Evolutionary conservation across 768 basidiomycete genomes (phyloP).

Genomic region (Amanita polypyramis): DNA sequence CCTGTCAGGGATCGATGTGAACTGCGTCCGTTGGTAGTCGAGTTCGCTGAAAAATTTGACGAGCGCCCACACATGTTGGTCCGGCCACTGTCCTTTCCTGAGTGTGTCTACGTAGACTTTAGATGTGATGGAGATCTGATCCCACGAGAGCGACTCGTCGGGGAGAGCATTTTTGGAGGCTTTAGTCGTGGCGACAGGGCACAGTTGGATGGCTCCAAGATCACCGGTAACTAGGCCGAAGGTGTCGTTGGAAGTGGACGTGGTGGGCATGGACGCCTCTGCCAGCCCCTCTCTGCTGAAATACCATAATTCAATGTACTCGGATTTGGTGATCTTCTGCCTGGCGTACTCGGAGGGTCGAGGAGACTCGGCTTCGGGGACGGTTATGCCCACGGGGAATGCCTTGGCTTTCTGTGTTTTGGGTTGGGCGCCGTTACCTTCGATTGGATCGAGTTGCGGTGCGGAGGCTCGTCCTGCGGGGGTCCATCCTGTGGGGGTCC

Average conservation of each 20-base stretch:
- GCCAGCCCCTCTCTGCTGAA: slow-evolving; percentile 3
- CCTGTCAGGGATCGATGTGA: neutral
- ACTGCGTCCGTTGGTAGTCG: neutral
- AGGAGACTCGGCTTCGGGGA: slow-evolving; percentile 1
- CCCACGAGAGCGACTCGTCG: neutral
- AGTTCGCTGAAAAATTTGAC: slow-evolving; percentile 1
- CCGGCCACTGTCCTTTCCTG: slow-evolving; percentile 1
- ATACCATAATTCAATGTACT: slow-evolving; percentile 7
- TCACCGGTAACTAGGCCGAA: neutral
- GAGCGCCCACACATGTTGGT: neutral
- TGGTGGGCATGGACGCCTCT: neutral
- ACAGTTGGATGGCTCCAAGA: neutral
- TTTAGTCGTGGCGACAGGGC: neutral
- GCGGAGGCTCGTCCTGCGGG: neutral
- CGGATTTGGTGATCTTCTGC: neutral
- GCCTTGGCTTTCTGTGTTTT: neutral
- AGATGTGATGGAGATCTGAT: neutral
- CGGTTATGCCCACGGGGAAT: neutral
- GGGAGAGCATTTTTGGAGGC: neutral
- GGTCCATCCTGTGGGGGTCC: neutral
- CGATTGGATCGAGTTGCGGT: neutral
- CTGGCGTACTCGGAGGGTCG: slow-evolving; percentile 10
- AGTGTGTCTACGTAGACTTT: neutral
- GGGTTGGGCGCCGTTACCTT: neutral
- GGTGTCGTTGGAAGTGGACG: slow-evolving; percentile 3